Conservation (phyloP, 768 basidiomycete genomes). For the Mycena galopus region DNA sequence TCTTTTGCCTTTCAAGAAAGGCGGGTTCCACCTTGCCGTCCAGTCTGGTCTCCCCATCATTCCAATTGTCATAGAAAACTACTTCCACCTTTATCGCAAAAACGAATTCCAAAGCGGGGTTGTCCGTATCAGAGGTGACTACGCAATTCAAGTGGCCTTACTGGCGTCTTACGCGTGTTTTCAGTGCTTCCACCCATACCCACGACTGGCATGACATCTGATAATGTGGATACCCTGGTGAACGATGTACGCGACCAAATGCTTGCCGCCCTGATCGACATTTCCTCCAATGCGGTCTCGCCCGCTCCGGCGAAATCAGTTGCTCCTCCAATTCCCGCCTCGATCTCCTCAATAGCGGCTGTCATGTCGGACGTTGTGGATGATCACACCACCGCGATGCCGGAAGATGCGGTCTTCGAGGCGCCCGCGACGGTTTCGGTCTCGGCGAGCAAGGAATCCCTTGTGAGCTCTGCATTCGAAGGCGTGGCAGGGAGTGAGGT, state of each 20-base stretch:
- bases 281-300: slow-evolving; percentile 69
- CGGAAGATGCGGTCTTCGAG: slow-evolving; percentile 31
- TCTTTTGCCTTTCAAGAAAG: slow-evolving; percentile 95
- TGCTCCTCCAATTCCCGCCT: slow-evolving; percentile 23
- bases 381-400: slow-evolving; percentile 23
- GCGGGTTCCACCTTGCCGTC: slow-evolving; percentile 96
- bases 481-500: slow-evolving; percentile 65
- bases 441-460: slow-evolving; percentile 46
- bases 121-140: slow-evolving; percentile 85
- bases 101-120: slow-evolving; percentile 82
- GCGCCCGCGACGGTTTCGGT: slow-evolving; percentile 50
- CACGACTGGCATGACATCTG: slow-evolving; percentile 76
- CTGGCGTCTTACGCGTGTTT: slow-evolving; percentile 7
- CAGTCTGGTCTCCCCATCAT: slow-evolving; percentile 92
- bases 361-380: slow-evolving; percentile 34
- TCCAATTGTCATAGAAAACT: slow-evolving; percentile 95
- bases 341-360: slow-evolving; percentile 23
- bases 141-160: not conserved
- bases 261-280: slow-evolving; percentile 81
- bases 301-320: slow-evolving; percentile 36
- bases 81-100: slow-evolving; percentile 86
- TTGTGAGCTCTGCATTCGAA: slow-evolving; percentile 46
- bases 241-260: slow-evolving; percentile 81
- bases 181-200: slow-evolving; percentile 92
- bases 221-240: slow-evolving; percentile 78